phyloP scores from a whole-genome alignment of 371 early-diverging fungal species.

The Zychaea mexicana region DNA sequence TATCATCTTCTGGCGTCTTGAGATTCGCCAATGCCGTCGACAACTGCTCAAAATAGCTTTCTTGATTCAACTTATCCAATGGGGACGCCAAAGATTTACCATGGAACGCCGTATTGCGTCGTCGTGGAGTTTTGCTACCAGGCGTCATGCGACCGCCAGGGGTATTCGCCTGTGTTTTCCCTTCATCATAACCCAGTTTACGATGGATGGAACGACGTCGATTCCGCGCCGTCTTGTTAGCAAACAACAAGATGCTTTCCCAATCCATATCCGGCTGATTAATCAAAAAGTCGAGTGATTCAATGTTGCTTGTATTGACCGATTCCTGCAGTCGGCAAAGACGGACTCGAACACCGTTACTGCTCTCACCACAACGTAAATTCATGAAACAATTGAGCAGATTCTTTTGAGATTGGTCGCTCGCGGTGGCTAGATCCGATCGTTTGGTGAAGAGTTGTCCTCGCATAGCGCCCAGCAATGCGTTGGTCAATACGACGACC shows the following conservation, averaged over 20 bases:
- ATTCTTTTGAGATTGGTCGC: constrained; percentile 57
- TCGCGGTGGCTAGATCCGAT: not conserved
- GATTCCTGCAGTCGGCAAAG: constrained; percentile 77
- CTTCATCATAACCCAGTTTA: constrained; percentile 53
- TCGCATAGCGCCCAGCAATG: constrained; percentile 48
- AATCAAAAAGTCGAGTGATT: constrained; percentile 85
- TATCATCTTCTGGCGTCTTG: constrained; percentile 5
- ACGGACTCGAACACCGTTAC: constrained; percentile 67
- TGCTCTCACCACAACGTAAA: constrained; percentile 70
- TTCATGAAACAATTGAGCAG: constrained; percentile 86
- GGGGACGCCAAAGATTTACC: constrained; percentile 42
- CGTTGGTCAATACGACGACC: constrained; percentile 73
- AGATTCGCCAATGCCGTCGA: constrained; percentile 32
- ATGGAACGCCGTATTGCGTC: constrained; percentile 45
- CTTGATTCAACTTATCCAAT: constrained; percentile 35
- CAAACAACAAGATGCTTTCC: constrained; percentile 65
- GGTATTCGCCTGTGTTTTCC: constrained; percentile 50
- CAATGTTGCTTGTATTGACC: constrained; percentile 79
- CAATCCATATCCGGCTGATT: constrained; percentile 74
- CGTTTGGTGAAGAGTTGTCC: not conserved
- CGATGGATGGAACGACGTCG: constrained; percentile 32
- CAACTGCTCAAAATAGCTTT: constrained; percentile 47
- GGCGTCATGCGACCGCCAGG: constrained; percentile 45
- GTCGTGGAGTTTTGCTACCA: constrained; percentile 52
- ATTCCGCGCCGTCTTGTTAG: constrained; percentile 31